Evolutionary conservation across 1,284 basidiomycete species (phyloP).

Genomic region (Naganishia sp.): DNA sequence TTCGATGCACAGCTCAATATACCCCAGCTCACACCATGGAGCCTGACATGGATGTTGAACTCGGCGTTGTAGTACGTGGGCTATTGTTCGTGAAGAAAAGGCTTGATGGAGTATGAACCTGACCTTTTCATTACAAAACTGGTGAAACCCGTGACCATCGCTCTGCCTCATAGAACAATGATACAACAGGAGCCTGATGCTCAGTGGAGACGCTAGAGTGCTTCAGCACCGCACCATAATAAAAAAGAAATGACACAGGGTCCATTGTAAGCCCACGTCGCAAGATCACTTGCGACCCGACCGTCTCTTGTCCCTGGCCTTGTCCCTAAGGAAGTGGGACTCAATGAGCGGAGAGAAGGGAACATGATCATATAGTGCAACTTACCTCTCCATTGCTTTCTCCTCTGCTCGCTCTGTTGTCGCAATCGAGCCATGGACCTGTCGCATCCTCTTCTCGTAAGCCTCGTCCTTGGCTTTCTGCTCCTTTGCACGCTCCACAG

Average conservation of each 20-base stretch:
- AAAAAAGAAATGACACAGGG: background rate
- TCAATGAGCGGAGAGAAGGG: background rate
- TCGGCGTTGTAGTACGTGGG: too few relatives aligned
- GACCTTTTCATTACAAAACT: too few relatives aligned
- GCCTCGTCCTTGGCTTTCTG: constrained; percentile 77
- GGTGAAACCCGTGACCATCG: too few relatives aligned
- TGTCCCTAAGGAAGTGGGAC: constrained; percentile 20
- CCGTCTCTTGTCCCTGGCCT: constrained; percentile 32
- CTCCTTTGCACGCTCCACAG: constrained; percentile 78
- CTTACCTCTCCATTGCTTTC: constrained; percentile 70
- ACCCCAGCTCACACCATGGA: too few relatives aligned
- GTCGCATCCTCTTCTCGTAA: constrained; percentile 79
- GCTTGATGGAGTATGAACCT: too few relatives aligned
- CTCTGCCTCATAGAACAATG: too few relatives aligned
- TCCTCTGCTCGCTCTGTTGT: constrained; percentile 92
- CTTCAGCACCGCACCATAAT: background rate
- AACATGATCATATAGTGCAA: background rate
- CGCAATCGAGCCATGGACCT: constrained; percentile 70
- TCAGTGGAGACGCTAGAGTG: background rate
- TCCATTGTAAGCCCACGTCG: too few relatives aligned
- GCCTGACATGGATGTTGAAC: too few relatives aligned
- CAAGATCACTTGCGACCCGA: constrained; percentile 27
- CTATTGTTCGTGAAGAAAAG: too few relatives aligned
- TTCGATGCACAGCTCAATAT: too few relatives aligned
- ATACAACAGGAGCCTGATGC: background rate